Percentiles rank a stretch among this genome's conserved stretches.
These are phyloP conservation scores for Clathrus columnatus DNA, from an alignment of 768 basidiomycete genomes.

Conservation along the genomic window DNA sequence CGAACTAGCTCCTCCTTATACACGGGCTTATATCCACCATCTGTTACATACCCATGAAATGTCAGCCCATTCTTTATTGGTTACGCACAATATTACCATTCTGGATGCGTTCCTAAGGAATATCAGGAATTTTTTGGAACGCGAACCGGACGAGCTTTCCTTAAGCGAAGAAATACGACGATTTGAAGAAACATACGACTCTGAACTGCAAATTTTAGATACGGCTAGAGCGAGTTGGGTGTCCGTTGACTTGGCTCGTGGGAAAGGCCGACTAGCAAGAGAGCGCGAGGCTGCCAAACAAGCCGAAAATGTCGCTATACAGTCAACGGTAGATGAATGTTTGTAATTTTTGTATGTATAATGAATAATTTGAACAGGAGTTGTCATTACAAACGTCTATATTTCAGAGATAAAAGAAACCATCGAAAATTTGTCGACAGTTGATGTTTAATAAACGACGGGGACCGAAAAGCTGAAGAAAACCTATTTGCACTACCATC, in stretches of 20 bases:
- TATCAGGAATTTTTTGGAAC: slow-evolving; percentile 34
- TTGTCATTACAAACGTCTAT: too few relatives aligned
- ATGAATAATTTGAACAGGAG: too few relatives aligned
- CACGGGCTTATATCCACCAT: slow-evolving; percentile 73
- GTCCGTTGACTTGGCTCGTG: slow-evolving; percentile 60
- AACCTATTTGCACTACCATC: too few relatives aligned
- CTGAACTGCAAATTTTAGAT: slow-evolving; percentile 33
- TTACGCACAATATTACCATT: slow-evolving; percentile 66
- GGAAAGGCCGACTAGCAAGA: slow-evolving; percentile 64
- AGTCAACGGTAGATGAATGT: too few relatives aligned
- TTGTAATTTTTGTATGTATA: too few relatives aligned
- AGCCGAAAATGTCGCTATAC: too few relatives aligned
- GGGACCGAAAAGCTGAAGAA: too few relatives aligned
- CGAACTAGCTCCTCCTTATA: slow-evolving; percentile 30
- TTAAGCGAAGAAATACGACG: slow-evolving; percentile 35
- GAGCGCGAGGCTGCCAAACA: slow-evolving; percentile 36
- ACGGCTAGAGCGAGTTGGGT: slow-evolving; percentile 51
- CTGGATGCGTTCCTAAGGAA: slow-evolving; percentile 56
- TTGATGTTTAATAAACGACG: too few relatives aligned
- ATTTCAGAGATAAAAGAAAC: too few relatives aligned
- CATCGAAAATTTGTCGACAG: too few relatives aligned
- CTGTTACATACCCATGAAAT: slow-evolving; percentile 86
- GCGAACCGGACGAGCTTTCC: slow-evolving; percentile 21
- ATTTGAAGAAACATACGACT: slow-evolving; percentile 49
- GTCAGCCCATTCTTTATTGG: slow-evolving; percentile 70